A percentile compares a stretch with the other conserved stretches of the same genome.
Evolutionary conservation across 306 rosid genomes (phyloP).

Genomic region (Pueraria montana): DNA sequence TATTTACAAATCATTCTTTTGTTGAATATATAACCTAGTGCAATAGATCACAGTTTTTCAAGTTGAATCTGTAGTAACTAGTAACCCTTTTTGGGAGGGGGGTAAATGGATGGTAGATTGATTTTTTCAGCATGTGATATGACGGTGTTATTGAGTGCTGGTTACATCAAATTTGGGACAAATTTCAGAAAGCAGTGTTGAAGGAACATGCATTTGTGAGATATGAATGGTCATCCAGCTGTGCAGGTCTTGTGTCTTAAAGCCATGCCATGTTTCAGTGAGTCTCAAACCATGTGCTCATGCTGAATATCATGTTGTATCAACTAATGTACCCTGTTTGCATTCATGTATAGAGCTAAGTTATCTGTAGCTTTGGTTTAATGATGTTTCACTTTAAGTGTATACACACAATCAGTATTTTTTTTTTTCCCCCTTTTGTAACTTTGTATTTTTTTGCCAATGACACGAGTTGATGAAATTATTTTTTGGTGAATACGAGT

Average conservation of each 20-base stretch:
- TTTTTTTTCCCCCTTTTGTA: not conserved
- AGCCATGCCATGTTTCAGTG: conserved; percentile 21
- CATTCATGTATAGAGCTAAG: conserved; percentile 52
- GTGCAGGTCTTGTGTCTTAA: not conserved
- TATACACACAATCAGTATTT: not conserved
- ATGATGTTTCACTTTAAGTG: conserved; percentile 19
- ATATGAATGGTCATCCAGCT: conserved; percentile 23
- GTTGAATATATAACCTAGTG: conserved; percentile 44
- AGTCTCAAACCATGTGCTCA: conserved; percentile 41
- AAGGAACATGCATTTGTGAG: conserved; percentile 43
- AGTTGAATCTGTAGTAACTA: conserved; percentile 32
- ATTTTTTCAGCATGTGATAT: conserved; percentile 37
- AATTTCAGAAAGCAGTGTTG: conserved; percentile 36
- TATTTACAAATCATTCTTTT: conserved; percentile 49
- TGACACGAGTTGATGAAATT: conserved; percentile 10
- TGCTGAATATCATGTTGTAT: conserved; percentile 54
- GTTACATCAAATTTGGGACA: conserved; percentile 17
- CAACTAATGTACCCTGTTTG: conserved; percentile 45
- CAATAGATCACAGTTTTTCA: conserved; percentile 42
- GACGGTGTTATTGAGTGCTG: not conserved
- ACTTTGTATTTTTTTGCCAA: not conserved
- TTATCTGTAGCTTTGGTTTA: conserved; percentile 38
- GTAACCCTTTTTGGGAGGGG: conserved; percentile 34
- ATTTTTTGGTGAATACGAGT: no score
- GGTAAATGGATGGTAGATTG: conserved; percentile 42